Base-by-base conservation (phyloP, 1,139 yeast genomes). In the Suhomyces atakaporum region DNA sequence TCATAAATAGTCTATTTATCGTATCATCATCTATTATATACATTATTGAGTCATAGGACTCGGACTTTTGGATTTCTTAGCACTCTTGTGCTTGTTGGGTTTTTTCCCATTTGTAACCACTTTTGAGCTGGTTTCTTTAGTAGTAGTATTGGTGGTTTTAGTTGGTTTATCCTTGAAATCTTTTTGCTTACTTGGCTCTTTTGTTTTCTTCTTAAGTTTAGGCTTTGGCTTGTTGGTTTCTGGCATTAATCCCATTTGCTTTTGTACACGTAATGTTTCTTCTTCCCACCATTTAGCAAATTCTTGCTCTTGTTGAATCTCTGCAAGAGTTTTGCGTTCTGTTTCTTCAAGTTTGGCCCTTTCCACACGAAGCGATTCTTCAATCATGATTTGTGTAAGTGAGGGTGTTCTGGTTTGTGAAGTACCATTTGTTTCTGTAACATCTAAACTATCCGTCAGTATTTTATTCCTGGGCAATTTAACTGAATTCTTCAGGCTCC, bases 211-310 rank as follows among this genome's bases (percentile, higher is more conserved):
- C 14, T 31, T 27, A 2, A 21, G 22, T 10, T 23, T 15, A 7
- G 29, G 27, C 31, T 24, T 31, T 18, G 19, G 32, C 25, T 29
- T 33, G 22, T 14, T 28, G 16, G 25, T n/a, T 12, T 21, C 32
- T 16, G 25, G 25, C 7, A 26, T 12, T 16, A 29, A 18, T n/a
- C 40, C 60, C 65, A 73, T 60, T 47, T 68, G 75, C 34, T 54
- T 57, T 53, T 83, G 89, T 7, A 81, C 84, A 32, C 75, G 63
- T 14, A 66, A 66, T 25, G 84, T 69, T 51, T 86, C 95, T 46
- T 77, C 79, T 32, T 75, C 83, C 90, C 94, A 86, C 95, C 95
- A 86, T 43, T 63, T 69, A 13, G 80, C 85, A 62, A 86, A 86
- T 52, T 81, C 88, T 51, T 84, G 87, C 49, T 86, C 95, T 47